Evolutionary conservation across 257 asterid genomes (phyloP), one percentile per base, ranked within the genome.

Genomic region (Capsicum pubescens): DNA sequence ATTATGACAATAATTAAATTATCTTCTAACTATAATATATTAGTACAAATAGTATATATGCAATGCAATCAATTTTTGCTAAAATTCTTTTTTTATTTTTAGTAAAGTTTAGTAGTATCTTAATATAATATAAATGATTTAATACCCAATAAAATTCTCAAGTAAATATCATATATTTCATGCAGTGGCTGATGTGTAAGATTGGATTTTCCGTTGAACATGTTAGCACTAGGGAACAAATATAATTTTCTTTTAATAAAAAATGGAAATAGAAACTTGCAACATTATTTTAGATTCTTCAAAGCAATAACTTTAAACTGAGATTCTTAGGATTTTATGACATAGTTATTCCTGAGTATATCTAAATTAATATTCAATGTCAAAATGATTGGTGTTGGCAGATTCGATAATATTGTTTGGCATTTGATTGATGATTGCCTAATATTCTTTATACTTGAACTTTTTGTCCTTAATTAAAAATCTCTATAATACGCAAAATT

Each of bases 391-490:
- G 74, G 39, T 36, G 48, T 13, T 12, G 15, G 35, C 72, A 35
- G 19, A 66, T 35, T 66, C 74, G n/a, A n/a, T n/a, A 66, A 32
- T 21, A 26, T 26, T 64, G 36, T 32, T 64, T 64, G 71, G 71
- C 44, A 64, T 64, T 64, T 66, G 72, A 35, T 66, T 66, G 19
- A 66, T 66, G 72, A 35, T 66, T 66, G 48, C 11, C 72, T 66
- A 13, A 35, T 9, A 66, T 66, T 6, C 44, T 13, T 13, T 35
- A 12, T n/a, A n/a, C n/a, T 26, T 26, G 32, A 26, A 26, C 1
- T 26, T 26, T 26, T 26, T 26, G 32, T 1, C 32, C 32, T 26
- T 26, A 1, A 26, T 26, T 26, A 26, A 26, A 26, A 26, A 0
- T 26, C 32, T 26, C 32, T 26, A 1, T 1, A 26, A 26, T 26